Base-by-base conservation (phyloP, 176 grass and related monocot species). In the Triticum urartu region DNA sequence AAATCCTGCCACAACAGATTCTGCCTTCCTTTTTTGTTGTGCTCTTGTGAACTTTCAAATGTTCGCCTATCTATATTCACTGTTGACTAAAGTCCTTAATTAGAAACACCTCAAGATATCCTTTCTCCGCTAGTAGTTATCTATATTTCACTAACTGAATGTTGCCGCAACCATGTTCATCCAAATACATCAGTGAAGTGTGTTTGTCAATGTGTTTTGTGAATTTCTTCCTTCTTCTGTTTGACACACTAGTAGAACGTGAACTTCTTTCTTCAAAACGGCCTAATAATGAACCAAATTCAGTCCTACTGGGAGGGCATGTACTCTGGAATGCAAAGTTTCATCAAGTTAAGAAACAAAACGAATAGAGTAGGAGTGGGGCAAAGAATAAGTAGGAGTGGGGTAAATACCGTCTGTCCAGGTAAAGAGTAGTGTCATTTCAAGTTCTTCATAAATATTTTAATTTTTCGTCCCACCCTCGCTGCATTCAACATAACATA, bases 21-120 rank as follows among this genome's bases (percentile, higher is more conserved):
- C 91, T 47, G 91, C 95, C 79, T 93, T 89, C 71, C 85, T 95
- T 28, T 91, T 0, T 87, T 89, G 75, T 15, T 42, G 68, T 59
- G 92, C 20, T 65, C 89, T 56, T 81, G 32, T 4, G 84, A 74
- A 72, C 91, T 84, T 85, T 95, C 93, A 68, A 98, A 98, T 47
- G 21, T 52, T 83, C 40, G 77, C 13, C 87, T 91, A 87, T 90
- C 83, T 61, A 98, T 72, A 7, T 72, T 84, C 48, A 98, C 93
- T 75, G 10, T 64, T 68, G 86, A 87, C 83, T 92, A 39, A 39
- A 39, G 38, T 39, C 38, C 38, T 39, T 8, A 39, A 39, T 39
- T 39, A 39, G 38, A 39, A 39, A 39, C 38, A 39, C 38, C 6
- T 6, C 38, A 6, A 39, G 38, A 39, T 8, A 39, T 39, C 38